These are phyloP conservation scores for Anisodus tanguticus DNA, from an alignment of 257 asterid genomes.

Conservation along the genomic window DNA sequence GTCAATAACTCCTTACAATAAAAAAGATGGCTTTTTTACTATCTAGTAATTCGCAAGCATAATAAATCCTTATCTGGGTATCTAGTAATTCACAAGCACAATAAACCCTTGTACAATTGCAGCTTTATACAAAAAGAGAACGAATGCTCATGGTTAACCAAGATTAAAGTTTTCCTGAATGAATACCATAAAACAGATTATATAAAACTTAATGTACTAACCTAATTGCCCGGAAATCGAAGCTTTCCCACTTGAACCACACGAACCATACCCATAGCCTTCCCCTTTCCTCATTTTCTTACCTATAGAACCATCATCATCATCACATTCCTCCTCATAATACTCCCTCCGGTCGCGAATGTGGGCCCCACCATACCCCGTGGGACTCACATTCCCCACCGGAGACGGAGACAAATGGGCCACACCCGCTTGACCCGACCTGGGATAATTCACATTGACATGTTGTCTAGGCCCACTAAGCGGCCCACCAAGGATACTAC, in stretches of 20 bases:
- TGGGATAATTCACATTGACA: conserved; percentile 45
- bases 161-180: neutral
- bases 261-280: conserved; percentile 67
- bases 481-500: conserved; percentile 74
- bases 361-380: conserved; percentile 33
- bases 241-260: conserved; percentile 57
- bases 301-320: conserved; percentile 56
- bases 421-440: conserved; percentile 20
- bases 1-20: neutral
- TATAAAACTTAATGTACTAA: neutral
- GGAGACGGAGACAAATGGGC: conserved; percentile 53
- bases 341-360: conserved; percentile 47
- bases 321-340: conserved; percentile 72
- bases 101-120: neutral
- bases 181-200: neutral
- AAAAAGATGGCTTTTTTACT: neutral
- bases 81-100: too few relatives aligned
- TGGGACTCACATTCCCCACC: conserved; percentile 35
- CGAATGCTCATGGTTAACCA: neutral
- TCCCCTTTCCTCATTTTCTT: conserved; percentile 61
- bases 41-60: neutral
- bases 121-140: neutral
- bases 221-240: conserved; percentile 37
- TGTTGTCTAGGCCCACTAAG: conserved; percentile 70
- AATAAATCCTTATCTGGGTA: too few relatives aligned